Evolutionary conservation across 768 basidiomycete genomes (phyloP).

Genomic region (Tylopilus vinaceipallidus): DNA sequence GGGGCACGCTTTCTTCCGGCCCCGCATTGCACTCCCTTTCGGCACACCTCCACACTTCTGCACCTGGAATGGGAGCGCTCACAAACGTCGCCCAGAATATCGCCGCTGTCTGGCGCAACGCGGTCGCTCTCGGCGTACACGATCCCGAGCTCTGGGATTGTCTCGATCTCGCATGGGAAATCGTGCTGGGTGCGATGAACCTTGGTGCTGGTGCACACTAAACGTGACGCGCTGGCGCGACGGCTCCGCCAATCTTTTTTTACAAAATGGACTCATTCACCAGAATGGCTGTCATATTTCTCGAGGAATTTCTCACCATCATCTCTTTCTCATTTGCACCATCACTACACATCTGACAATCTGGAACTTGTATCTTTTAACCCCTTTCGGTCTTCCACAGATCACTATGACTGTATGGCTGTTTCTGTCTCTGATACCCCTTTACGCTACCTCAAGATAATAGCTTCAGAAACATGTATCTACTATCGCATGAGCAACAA

Average conservation of each 20-base stretch:
- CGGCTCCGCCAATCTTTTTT: slow-evolving; percentile 13
- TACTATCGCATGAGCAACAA: slow-evolving; percentile 17
- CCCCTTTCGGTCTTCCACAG: slow-evolving; percentile 7
- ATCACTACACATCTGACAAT: slow-evolving; percentile 18
- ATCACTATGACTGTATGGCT: slow-evolving; percentile 24
- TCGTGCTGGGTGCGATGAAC: slow-evolving; percentile 59
- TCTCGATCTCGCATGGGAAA: slow-evolving; percentile 67
- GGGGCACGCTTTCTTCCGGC: slow-evolving; percentile 47
- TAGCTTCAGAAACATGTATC: slow-evolving; percentile 31
- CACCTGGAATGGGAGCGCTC: slow-evolving; percentile 44
- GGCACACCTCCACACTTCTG: slow-evolving; percentile 47
- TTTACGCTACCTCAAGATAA: slow-evolving; percentile 30
- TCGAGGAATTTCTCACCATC: slow-evolving; percentile 24
- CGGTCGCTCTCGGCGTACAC: slow-evolving; percentile 63
- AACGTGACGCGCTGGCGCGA: slow-evolving; percentile 23
- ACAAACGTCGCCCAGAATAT: slow-evolving; percentile 47
- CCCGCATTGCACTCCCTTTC: slow-evolving; percentile 55
- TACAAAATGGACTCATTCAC: slow-evolving; percentile 19
- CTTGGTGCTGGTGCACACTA: slow-evolving; percentile 43
- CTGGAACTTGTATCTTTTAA: slow-evolving; percentile 31
- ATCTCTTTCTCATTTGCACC: slow-evolving; percentile 23
- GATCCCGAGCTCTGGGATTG: slow-evolving; percentile 65
- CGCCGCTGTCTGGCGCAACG: slow-evolving; percentile 72
- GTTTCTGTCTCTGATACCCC: slow-evolving; percentile 27
- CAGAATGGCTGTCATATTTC: slow-evolving; percentile 11